A percentile compares a stretch with the other conserved stretches of the same genome.
phyloP scores from a whole-genome alignment of 2,329 filamentous ascomycete species.

The Trichoderma simmonsii region DNA sequence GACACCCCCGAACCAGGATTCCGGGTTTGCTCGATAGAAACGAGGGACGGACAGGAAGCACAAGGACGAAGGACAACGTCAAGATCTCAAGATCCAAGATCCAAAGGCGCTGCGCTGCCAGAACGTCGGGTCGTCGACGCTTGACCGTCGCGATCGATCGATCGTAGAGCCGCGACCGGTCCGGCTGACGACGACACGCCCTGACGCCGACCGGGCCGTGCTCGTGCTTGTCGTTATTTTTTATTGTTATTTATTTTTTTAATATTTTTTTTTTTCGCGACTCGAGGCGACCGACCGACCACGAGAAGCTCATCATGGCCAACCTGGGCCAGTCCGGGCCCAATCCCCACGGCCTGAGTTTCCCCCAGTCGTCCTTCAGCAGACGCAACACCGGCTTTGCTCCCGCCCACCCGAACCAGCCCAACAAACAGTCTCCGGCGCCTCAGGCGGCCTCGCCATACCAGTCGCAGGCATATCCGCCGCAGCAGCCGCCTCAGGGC shows the following conservation, averaged over 20 bases:
- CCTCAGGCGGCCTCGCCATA: conserved; percentile 55
- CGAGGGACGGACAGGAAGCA: conserved; percentile 11
- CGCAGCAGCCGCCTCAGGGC: conserved; percentile 48
- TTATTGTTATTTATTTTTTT: background rate
- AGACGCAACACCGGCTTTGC: conserved; percentile 44
- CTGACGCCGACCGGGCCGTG: conserved; percentile 7
- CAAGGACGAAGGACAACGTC: background rate
- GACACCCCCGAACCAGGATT: conserved; percentile 38
- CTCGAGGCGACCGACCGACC: conserved; percentile 5
- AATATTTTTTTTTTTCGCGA: background rate
- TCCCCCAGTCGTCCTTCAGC: conserved; percentile 49
- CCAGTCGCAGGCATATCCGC: conserved; percentile 51
- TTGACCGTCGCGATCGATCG: conserved; percentile 3
- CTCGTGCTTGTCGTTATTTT: background rate
- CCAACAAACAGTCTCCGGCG: conserved; percentile 54
- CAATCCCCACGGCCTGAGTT: conserved; percentile 53
- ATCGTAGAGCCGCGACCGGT: conserved; percentile 10
- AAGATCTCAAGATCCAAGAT: background rate
- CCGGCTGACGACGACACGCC: conserved; percentile 10
- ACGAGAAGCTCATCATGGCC: conserved; percentile 39
- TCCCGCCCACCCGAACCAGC: conserved; percentile 47
- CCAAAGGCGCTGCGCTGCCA: background rate
- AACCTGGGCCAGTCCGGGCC: conserved; percentile 48
- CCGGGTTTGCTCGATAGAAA: conserved; percentile 25
- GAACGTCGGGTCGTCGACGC: background rate